Conservation (phyloP, 768 basidiomycete genomes). For the Pleurotus eryngii region DNA sequence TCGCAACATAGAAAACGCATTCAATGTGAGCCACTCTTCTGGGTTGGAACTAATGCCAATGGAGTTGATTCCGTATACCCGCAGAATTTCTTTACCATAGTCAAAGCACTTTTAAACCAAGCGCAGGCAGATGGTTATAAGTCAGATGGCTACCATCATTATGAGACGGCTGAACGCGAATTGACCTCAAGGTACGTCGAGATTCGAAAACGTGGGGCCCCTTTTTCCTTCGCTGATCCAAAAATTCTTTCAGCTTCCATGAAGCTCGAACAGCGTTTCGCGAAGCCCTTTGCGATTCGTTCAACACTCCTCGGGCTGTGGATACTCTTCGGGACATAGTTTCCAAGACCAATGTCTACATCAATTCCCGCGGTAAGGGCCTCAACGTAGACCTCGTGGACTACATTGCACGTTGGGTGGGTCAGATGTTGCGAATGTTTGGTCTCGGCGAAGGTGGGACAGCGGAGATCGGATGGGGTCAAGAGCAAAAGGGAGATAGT, state of each 20-base stretch:
- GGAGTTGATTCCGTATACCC: conserved; percentile 8
- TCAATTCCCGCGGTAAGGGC: conserved; percentile 59
- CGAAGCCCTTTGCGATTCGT: conserved; percentile 89
- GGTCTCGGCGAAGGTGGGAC: conserved; percentile 67
- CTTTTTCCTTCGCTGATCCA: not conserved
- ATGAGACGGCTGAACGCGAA: conserved; percentile 63
- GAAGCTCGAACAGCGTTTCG: conserved; percentile 78
- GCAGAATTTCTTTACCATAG: conserved; percentile 92
- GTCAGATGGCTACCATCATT: conserved; percentile 64
- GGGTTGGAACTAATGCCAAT: not conserved
- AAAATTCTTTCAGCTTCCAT: conserved; percentile 50
- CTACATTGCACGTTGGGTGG: conserved; percentile 64
- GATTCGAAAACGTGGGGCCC: conserved; percentile 1
- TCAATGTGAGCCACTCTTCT: conserved; percentile 63
- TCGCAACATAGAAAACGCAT: conserved; percentile 71
- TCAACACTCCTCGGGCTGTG: conserved; percentile 89
- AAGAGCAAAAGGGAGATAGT: conserved; percentile 39
- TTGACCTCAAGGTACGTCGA: conserved; percentile 56
- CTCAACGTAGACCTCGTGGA: conserved; percentile 64
- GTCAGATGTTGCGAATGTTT: conserved; percentile 73
- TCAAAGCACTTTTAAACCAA: conserved; percentile 75
- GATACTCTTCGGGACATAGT: conserved; percentile 76
- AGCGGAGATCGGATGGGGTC: conserved; percentile 83
- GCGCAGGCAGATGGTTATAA: conserved; percentile 40
- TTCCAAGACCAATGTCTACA: conserved; percentile 84